Base-by-base conservation (phyloP, 768 basidiomycete genomes). In the Xanthoconium purpureum region DNA sequence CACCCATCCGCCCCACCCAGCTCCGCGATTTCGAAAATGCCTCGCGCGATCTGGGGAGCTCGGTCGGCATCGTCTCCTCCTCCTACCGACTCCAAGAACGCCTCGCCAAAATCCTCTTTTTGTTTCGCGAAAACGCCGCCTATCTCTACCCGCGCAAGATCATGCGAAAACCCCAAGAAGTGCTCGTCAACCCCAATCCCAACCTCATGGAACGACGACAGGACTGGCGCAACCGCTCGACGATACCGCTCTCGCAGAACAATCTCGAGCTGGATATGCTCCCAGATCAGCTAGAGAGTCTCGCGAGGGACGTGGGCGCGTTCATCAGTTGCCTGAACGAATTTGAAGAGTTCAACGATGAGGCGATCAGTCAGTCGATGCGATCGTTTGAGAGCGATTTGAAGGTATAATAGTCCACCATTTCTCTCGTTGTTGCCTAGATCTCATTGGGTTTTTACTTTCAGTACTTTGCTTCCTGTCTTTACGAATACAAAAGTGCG, bases 21-120 rank as follows among this genome's bases (percentile, higher is more conserved):
- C 75, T 82, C n/a, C 73, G 79, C 9, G 80, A 80, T 63, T 83
- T 83, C 50, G 77, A 78, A 44, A 82, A 80, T 20, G 76, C 81
- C 3, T 79, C 79, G 10, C 79, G 80, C 11, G 80, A 81, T 58
- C 68, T 82, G 0, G 82, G 82, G 9, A 79, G 79, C 36, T 82
- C 81, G 0, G 79, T 82, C 42, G 81, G 81, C 1, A 79, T 83
- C 30, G 69, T 82, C 12, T 82, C 75, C 17, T 83, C 82, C 9
- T 74, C 81, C 0, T 80, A 74, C 54, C 71, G 73, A 50, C 70
- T 82, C 30, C 77, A 82, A 18, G 75, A 80, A 37, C 75, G 81
- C 30, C 73, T 83, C 9, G 70, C 77, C 11, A 78, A 78, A 57
- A 72, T 82, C 13, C 69, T 80, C 12, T 79, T 74, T 57, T 67